Evolutionary conservation across 352 stramenopile genomes (phyloP).

Genomic region (Phytophthora ramorum): DNA sequence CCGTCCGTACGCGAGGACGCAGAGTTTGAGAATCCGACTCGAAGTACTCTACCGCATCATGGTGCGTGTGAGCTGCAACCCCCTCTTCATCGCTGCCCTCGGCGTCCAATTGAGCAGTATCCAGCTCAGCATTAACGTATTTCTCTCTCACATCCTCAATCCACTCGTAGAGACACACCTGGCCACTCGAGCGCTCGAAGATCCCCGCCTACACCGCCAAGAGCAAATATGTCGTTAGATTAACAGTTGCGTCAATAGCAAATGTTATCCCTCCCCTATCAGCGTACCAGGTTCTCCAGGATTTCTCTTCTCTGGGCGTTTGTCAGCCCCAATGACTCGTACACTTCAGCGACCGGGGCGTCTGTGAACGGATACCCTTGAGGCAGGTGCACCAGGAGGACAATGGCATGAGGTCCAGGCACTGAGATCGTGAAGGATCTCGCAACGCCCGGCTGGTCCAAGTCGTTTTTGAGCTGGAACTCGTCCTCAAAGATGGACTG

Average conservation of each 20-base stretch:
- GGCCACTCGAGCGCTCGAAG: conserved; percentile 72
- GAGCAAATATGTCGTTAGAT: background rate
- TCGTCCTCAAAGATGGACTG: conserved; percentile 85
- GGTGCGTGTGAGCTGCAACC: conserved; percentile 8
- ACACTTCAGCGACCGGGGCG: conserved; percentile 76
- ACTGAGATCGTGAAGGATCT: conserved; percentile 72
- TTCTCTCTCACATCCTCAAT: conserved; percentile 83
- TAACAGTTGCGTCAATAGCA: background rate
- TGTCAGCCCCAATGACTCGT: conserved; percentile 84
- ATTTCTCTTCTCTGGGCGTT: conserved; percentile 73
- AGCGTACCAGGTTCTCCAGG: conserved; percentile 61
- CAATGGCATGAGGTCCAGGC: conserved; percentile 67
- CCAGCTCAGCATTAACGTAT: conserved; percentile 58
- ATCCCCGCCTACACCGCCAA: conserved; percentile 46
- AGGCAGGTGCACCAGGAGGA: conserved; percentile 77
- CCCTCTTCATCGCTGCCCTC: conserved; percentile 23
- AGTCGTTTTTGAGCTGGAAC: conserved; percentile 59
- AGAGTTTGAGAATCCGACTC: conserved; percentile 64
- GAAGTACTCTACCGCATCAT: conserved; percentile 48
- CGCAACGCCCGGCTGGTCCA: conserved; percentile 44
- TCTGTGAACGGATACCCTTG: conserved; percentile 73
- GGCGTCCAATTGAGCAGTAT: conserved; percentile 22
- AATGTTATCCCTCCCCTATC: background rate
- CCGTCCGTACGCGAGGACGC: conserved; percentile 67
- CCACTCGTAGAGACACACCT: conserved; percentile 90